Evolutionary conservation across 768 basidiomycete species (phyloP).

Genomic region (Kondoa malvinella): DNA sequence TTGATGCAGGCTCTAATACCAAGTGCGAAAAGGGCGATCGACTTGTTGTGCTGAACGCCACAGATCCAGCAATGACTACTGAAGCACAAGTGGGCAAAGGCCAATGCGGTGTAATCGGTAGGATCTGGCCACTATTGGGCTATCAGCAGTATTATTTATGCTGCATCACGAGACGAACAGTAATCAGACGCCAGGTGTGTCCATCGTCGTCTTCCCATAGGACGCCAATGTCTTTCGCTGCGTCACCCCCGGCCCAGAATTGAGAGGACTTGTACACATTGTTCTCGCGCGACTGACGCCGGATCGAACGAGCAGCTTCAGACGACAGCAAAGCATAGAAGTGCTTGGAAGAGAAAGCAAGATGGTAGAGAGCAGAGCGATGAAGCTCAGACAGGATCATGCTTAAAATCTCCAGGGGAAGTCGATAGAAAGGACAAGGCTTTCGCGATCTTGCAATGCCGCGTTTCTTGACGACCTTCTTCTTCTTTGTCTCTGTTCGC

Average conservation of each 20-base stretch:
- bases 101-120: neutral
- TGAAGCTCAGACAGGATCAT: neutral
- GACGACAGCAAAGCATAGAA: neutral
- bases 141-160: no score
- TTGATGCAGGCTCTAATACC: neutral
- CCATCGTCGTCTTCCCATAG: neutral
- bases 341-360: neutral
- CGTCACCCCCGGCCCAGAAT: neutral
- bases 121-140: neutral
- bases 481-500: constrained; percentile 1
- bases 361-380: neutral
- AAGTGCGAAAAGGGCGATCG: neutral
- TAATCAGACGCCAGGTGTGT: neutral
- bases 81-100: neutral
- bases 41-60: neutral
- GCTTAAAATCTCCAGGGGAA: neutral
- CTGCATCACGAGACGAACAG: no score
- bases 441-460: neutral
- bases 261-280: neutral
- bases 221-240: neutral
- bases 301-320: neutral
- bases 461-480: neutral
- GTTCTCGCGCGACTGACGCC: neutral
- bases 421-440: neutral
- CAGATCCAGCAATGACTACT: neutral